Evolutionary conservation across 495 filamentous ascomycete genomes (phyloP).

Genomic region (Podospora anserina): DNA sequence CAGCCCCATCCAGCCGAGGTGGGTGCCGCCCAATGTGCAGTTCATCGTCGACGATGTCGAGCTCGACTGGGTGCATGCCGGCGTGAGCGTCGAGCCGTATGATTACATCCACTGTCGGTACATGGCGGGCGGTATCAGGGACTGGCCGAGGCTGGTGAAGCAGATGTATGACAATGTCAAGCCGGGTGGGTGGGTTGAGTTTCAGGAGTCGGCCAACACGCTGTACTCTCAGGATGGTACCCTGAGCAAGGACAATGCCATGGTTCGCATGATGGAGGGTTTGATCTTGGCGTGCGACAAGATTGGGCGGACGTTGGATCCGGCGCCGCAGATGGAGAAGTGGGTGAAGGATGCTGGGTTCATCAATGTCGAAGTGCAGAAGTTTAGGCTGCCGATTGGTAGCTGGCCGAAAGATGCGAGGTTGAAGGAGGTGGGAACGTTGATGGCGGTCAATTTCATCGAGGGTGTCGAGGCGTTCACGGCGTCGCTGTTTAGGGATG

Average conservation of each 20-base stretch:
- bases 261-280: conserved; percentile 38
- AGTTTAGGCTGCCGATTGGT: conserved; percentile 39
- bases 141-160: conserved; percentile 46
- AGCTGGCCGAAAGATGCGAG: conserved; percentile 45
- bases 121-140: conserved; percentile 48
- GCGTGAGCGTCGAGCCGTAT: conserved; percentile 42
- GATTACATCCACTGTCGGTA: conserved; percentile 54
- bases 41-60: conserved; percentile 57
- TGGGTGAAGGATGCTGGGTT: conserved; percentile 39
- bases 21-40: conserved; percentile 53
- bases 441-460: conserved; percentile 33
- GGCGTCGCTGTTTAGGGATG: conserved; percentile 30
- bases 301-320: conserved; percentile 28
- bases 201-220: conserved; percentile 44
- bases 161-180: conserved; percentile 46
- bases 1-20: conserved; percentile 51
- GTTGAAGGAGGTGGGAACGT: conserved; percentile 49
- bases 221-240: conserved; percentile 39
- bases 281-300: conserved; percentile 32
- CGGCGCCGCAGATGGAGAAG: conserved; percentile 22
- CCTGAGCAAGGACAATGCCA: conserved; percentile 34
- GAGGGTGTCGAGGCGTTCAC: conserved; percentile 35
- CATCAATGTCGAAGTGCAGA: conserved; percentile 33
- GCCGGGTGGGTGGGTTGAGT: conserved; percentile 52
- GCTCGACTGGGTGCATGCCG: conserved; percentile 44